Conservation (phyloP, 495 filamentous ascomycete species). For the Sporormia fimetaria region DNA sequence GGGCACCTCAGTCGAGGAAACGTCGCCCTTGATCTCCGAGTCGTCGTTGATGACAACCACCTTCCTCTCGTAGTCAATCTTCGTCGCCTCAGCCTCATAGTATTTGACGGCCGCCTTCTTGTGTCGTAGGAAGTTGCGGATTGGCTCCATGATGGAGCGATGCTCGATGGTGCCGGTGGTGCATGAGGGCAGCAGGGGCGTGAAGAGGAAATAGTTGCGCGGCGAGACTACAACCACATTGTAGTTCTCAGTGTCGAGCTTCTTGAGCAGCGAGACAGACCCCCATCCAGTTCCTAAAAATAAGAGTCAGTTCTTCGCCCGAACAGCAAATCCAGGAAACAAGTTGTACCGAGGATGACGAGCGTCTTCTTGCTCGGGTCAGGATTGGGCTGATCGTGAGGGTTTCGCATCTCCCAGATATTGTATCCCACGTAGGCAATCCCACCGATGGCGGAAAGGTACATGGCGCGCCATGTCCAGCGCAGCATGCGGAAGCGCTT, state of each 20-base stretch:
- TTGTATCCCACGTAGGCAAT: conserved; percentile 62
- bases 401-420: conserved; percentile 71
- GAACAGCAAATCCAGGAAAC: neutral
- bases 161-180: conserved; percentile 96
- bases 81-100: conserved; percentile 96
- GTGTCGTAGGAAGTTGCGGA: conserved; percentile 85
- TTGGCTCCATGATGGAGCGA: conserved; percentile 97
- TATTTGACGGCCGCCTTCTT: conserved; percentile 86
- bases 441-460: conserved; percentile 55
- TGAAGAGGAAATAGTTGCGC: conserved; percentile 99
- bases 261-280: conserved; percentile 91
- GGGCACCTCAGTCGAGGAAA: conserved; percentile 72
- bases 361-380: conserved; percentile 93
- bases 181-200: conserved; percentile 89
- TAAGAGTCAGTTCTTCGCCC: conserved; percentile 1
- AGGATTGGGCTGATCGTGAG: conserved; percentile 64
- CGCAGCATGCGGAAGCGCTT: conserved; percentile 38
- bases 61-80: conserved; percentile 88
- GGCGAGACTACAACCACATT: conserved; percentile 95
- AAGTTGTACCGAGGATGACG: conserved; percentile 70
- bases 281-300: conserved; percentile 88
- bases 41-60: conserved; percentile 80
- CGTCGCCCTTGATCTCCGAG: conserved; percentile 82
- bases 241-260: conserved; percentile 95
- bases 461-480: conserved; percentile 68